Evolutionary conservation across 805 yeast genomes (phyloP), one percentile per base, ranked within the genome.

Genomic region (Myxozyma nipponensis): DNA sequence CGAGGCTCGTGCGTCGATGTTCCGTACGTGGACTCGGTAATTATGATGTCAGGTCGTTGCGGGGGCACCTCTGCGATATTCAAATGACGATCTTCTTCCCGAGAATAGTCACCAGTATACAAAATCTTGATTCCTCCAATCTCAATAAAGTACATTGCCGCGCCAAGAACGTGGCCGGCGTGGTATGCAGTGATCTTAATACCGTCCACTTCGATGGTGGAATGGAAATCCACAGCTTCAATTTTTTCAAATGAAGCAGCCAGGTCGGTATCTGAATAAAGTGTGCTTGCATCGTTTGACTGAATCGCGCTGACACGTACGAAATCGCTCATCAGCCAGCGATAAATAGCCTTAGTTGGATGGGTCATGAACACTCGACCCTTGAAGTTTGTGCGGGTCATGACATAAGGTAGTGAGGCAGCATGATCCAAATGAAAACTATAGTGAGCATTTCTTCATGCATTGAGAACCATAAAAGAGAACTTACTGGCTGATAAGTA

Each of bases 81-180:
- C 62, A 93, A 77, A 72, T 93, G 99, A 57, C 99, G 81, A 65
- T 90, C 95, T 63, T 86, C 89, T 67, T 91, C 98, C 62, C 99
- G 76, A 2, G 98, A 91, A 64, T 87, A 93, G 68, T 93, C 99
- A 49, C 99, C 99, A 0, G 99, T 93, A 66, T 91, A 93, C 45
- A 93, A 68, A 0, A 88, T 76, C 59, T 87, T 86, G 52, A 91
- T 71, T 0, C 97, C 97, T 18, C 96, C 96, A 62, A 93, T 84
- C 67, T 93, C 99, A 43, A 93, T 79, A 58, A 93, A 82, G 67
- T 83, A 93, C 98, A 93, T 93, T 10, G 98, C 96, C 9, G 98
- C 98, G 48, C 99, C 99, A 39, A 93, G 73, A 10, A 93, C 99
- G 75, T 93, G 99, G n/a, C 99, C 99, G 5, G 99, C 99, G 70